Evolutionary conservation across 2,329 filamentous ascomycete genomes (phyloP), one percentile per base, ranked within the genome.

Genomic region (Seiridium unicorne): DNA sequence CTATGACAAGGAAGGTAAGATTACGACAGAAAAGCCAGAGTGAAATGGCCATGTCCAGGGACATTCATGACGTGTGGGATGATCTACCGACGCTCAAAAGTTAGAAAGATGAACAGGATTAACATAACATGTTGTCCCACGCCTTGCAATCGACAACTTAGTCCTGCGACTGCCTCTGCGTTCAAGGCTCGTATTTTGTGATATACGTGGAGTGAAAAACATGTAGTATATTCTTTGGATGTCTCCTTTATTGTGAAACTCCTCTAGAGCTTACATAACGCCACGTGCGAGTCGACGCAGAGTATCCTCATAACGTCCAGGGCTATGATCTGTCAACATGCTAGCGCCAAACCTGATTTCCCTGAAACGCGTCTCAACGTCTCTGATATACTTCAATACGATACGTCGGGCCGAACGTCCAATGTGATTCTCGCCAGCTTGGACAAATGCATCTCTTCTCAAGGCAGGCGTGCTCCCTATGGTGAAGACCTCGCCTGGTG

Each of bases 271-370:
- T 44, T 32, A 58, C 55, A 76, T 73, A 26, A 85, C 78, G 0
- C 83, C 83, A 8, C 78, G 64, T 18, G 76, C 74, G 70, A 93
- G 76, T 62, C 85, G 84, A 60, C 85, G 83, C 66, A 93, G 73
- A 60, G 85, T 87, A 61, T 85, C 83, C 73, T 93, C 90, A 69
- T 93, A 93, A 64, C 86, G 81, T 34, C 85, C 89, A 3, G 90
- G 90, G 64, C 85, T 91, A 70, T 93, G 90, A 70, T 93, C 90
- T 61, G 85, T 81, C 73, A 93, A 77, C 88, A 92, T 91, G 51
- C 88, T 87, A 32, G 86, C 84, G 4, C 87, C 88, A 70, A 93
- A 92, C 48, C 83, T 79, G 47, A 92, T 77, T 74, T 93, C 90
- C 35, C 84, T 80, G 71, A 93, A 93, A 57, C 85, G 77, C 31